A percentile compares a stretch with the other conserved stretches of the same genome.
These are phyloP conservation scores for Plasmodium gallinaceum DNA, from an alignment of 169 alveolate species.

Conservation along the genomic window DNA sequence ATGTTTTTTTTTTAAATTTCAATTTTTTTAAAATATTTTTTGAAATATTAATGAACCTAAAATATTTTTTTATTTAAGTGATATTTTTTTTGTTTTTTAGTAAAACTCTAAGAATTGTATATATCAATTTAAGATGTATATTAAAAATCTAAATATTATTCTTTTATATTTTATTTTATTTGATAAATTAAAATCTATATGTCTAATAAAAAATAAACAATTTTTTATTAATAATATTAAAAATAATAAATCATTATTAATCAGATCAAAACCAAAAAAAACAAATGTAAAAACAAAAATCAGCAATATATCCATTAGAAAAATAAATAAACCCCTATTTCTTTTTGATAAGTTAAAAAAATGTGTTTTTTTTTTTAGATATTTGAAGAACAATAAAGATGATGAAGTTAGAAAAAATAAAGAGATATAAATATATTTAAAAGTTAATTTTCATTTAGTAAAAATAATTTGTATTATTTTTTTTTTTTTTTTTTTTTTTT, in stretches of 20 bases:
- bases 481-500: slow-evolving; percentile 30
- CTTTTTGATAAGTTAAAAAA: slow-evolving; percentile 36
- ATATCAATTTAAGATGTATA: slow-evolving; percentile 15
- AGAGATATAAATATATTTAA: background rate
- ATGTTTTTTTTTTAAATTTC: background rate
- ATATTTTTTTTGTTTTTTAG: background rate
- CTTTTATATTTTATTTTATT: slow-evolving; percentile 20
- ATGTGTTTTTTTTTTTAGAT: slow-evolving; percentile 10
- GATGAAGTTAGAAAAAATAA: slow-evolving; percentile 40
- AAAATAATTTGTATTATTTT: background rate
- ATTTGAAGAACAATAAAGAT: slow-evolving; percentile 8
- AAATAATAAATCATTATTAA: background rate
- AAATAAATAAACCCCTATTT: background rate
- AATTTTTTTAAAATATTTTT: background rate
- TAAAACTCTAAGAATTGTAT: background rate
- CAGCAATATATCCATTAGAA: background rate
- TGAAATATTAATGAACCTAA: background rate
- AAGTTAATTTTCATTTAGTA: background rate
- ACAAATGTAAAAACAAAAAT: slow-evolving; percentile 4
- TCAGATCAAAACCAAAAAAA: slow-evolving; percentile 4
- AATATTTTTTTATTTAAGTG: background rate
- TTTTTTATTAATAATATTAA: slow-evolving; percentile 2
- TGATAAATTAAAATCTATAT: slow-evolving; percentile 1
- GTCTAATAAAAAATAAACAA: slow-evolving; percentile 9
- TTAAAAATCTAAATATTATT: slow-evolving; percentile 4